Conservation (phyloP, 805 yeast species). For the Komagataella phaffii region DNA sequence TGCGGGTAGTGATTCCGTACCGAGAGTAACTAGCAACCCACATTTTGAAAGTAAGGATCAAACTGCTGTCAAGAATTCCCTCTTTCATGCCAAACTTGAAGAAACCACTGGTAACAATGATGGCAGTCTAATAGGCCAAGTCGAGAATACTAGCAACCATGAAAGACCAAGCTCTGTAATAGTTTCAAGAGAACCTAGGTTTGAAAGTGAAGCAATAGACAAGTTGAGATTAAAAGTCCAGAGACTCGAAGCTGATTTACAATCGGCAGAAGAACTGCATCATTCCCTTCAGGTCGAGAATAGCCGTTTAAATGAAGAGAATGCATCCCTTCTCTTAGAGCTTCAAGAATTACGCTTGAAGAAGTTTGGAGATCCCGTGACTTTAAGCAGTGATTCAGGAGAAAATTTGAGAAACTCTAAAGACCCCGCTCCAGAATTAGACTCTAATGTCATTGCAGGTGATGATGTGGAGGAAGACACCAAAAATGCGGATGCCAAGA, state of each 20-base stretch:
- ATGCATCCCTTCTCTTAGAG: background rate
- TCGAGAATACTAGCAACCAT: background rate
- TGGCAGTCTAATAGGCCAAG: background rate
- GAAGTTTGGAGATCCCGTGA: background rate
- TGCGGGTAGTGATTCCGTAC: background rate
- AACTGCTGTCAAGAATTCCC: background rate
- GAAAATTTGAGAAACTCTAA: background rate
- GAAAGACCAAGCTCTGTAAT: background rate
- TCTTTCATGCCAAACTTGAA: background rate
- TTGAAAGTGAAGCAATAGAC: background rate
- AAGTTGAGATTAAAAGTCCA: background rate
- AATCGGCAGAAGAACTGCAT: background rate
- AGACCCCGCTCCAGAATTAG: background rate
- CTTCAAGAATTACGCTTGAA: background rate
- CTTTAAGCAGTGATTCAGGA: background rate
- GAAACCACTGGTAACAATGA: background rate
- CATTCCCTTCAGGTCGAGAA: background rate
- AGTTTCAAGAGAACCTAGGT: background rate
- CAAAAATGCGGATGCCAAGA: background rate
- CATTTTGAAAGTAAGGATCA: background rate
- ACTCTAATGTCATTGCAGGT: background rate
- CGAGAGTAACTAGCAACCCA: background rate
- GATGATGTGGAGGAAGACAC: background rate
- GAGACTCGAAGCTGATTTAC: background rate
- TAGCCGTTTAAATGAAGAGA: background rate